A percentile compares a stretch with the other conserved stretches of the same genome.
These are phyloP conservation scores for Vigna unguiculata DNA, from an alignment of 306 rosid species.

Conservation along the genomic window DNA sequence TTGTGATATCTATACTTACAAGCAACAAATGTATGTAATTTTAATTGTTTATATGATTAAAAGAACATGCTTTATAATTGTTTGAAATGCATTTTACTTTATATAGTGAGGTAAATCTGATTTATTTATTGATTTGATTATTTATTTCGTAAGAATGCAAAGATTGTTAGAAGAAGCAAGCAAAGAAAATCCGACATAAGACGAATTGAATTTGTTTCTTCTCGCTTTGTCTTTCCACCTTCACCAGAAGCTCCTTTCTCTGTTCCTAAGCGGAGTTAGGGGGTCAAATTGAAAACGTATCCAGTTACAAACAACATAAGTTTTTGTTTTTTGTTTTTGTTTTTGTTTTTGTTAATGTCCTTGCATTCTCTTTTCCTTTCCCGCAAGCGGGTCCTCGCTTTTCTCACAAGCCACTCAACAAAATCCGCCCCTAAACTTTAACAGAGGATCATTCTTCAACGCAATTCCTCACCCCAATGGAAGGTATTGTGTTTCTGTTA, in stretches of 20 bases:
- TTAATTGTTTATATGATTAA: neutral
- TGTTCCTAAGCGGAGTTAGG: slow-evolving; percentile 37
- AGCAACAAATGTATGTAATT: no score
- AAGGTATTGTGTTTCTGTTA: slow-evolving; percentile 61
- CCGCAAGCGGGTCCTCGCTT: slow-evolving; percentile 49
- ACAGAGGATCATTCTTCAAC: slow-evolving; percentile 31
- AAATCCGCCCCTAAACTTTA: slow-evolving; percentile 33
- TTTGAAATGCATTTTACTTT: neutral
- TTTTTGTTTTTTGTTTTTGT: no score
- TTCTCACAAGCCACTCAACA: slow-evolving; percentile 49
- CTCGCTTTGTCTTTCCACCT: slow-evolving; percentile 41
- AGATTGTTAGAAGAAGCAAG: slow-evolving; percentile 48
- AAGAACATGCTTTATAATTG: neutral
- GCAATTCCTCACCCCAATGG: slow-evolving; percentile 63
- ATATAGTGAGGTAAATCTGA: slow-evolving; percentile 1
- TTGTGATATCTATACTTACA: no score
- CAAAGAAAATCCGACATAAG: slow-evolving; percentile 36
- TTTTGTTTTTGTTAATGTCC: neutral
- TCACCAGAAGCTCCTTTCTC: slow-evolving; percentile 43
- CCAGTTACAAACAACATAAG: neutral
- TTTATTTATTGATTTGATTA: neutral
- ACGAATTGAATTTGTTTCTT: slow-evolving; percentile 33
- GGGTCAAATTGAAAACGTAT: slow-evolving; percentile 49
- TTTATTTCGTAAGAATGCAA: neutral
- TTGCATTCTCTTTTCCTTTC: slow-evolving; percentile 46